Conservation (phyloP, 1,139 yeast genomes). For the Yueomyces sp. region DNA sequence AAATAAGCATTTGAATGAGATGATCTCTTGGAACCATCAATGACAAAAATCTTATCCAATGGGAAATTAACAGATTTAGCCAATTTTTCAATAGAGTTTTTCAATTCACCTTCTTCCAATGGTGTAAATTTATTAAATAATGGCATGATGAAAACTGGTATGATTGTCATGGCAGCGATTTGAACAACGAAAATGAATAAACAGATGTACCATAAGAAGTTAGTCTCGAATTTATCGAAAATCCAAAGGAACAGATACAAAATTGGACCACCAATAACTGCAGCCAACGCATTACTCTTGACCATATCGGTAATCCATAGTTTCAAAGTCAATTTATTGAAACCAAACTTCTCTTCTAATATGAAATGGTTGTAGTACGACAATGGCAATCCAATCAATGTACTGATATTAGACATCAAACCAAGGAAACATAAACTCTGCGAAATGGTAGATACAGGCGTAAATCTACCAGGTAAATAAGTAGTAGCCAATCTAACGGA, state of each 20-base stretch:
- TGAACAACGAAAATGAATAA: conserved; percentile 59
- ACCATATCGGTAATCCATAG: conserved; percentile 63
- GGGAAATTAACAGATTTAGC: conserved; percentile 77
- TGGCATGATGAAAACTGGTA: conserved; percentile 84
- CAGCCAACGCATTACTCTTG: conserved; percentile 43
- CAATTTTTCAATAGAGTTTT: conserved; percentile 64
- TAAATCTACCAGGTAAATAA: conserved; percentile 25
- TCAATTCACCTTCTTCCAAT: conserved; percentile 80
- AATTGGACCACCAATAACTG: conserved; percentile 59
- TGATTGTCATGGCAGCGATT: conserved; percentile 53
- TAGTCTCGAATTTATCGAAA: conserved; percentile 65
- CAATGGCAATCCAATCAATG: conserved; percentile 50
- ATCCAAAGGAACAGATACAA: conserved; percentile 68
- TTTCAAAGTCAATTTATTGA: conserved; percentile 66
- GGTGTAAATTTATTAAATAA: conserved; percentile 85
- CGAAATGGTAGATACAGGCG: conserved; percentile 40
- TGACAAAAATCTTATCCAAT: conserved; percentile 66
- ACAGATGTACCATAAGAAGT: conserved; percentile 71
- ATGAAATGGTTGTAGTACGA: conserved; percentile 72
- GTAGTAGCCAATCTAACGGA: conserved; percentile 30
- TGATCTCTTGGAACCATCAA: conserved; percentile 92
- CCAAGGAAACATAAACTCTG: conserved; percentile 59
- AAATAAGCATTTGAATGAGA: conserved; percentile 95
- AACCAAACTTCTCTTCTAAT: conserved; percentile 84
- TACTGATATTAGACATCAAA: conserved; percentile 34